Conservation (phyloP, 1,284 basidiomycete species). For the Ustilago sp. region DNA sequence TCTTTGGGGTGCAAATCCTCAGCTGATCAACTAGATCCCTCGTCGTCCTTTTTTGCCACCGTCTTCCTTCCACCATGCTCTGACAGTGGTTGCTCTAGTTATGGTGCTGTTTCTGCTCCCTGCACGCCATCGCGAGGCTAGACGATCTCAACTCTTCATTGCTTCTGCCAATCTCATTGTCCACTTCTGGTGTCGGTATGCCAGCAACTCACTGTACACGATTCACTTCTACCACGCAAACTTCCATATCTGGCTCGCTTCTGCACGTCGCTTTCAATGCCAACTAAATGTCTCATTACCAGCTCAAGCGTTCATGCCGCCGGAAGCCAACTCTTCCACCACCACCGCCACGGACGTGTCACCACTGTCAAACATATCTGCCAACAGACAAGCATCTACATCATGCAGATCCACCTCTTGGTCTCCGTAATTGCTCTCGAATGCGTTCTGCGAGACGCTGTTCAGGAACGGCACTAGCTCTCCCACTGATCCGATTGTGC, state of each 20-base stretch:
- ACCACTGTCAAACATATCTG: constrained; percentile 52
- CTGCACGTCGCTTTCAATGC: not conserved
- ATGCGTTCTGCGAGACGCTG: constrained; percentile 36
- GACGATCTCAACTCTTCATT: not conserved
- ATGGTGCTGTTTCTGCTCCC: no score
- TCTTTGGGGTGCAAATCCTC: not conserved
- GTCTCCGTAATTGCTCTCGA: constrained; percentile 38
- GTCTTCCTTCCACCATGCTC: not conserved
- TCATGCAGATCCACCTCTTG: constrained; percentile 27
- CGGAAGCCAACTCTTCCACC: not conserved
- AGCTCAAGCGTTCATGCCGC: constrained; percentile 3
- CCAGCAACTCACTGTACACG: not conserved
- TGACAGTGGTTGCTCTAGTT: not conserved
- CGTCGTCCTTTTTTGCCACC: no score
- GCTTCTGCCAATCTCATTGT: not conserved
- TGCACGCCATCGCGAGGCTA: not conserved
- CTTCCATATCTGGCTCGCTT: not conserved
- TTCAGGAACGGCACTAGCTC: constrained; percentile 42
- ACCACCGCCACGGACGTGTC: not conserved
- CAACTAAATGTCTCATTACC: not conserved
- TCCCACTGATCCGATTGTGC: constrained; percentile 13
- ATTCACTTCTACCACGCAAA: not conserved
- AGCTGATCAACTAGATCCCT: no score
- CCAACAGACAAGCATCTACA: constrained; percentile 49
- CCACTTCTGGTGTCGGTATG: not conserved